These are phyloP conservation scores for Berberis thunbergii DNA, from an alignment of 164 flowering plant species.

Conservation along the genomic window DNA sequence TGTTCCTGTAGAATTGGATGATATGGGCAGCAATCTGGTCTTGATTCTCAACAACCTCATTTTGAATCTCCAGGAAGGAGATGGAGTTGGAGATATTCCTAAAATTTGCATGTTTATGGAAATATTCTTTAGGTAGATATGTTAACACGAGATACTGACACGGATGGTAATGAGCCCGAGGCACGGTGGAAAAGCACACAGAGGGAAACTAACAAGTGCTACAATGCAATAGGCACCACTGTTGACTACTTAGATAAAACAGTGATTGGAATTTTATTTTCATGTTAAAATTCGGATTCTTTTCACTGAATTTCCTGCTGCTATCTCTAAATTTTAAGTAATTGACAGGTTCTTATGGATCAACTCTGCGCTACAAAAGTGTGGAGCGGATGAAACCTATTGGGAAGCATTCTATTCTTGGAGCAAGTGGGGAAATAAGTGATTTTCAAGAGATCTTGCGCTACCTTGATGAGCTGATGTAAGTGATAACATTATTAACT, in stretches of 20 bases:
- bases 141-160: no score
- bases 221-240: not conserved
- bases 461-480: conserved; percentile 90
- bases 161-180: no score
- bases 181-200: not conserved
- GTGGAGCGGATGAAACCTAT: conserved; percentile 80
- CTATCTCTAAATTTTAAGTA: not conserved
- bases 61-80: no score
- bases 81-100: no score
- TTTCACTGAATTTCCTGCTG: not conserved
- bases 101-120: no score
- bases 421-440: conserved; percentile 98
- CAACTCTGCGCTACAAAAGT: conserved; percentile 84
- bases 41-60: no score
- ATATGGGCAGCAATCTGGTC: no score
- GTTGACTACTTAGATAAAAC: not conserved
- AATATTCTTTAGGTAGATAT: no score
- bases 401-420: conserved; percentile 90
- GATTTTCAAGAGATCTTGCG: conserved; percentile 91
- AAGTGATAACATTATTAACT: conserved; percentile 15
- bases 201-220: not conserved
- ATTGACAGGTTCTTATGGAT: conserved; percentile 84
- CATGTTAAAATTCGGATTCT: not conserved
- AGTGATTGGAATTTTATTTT: not conserved
- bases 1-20: no score